Percentiles rank a stretch among this genome's conserved stretches.
These are phyloP conservation scores for Ustilago tritici DNA, from an alignment of 1,284 basidiomycete genomes.

Conservation along the genomic window DNA sequence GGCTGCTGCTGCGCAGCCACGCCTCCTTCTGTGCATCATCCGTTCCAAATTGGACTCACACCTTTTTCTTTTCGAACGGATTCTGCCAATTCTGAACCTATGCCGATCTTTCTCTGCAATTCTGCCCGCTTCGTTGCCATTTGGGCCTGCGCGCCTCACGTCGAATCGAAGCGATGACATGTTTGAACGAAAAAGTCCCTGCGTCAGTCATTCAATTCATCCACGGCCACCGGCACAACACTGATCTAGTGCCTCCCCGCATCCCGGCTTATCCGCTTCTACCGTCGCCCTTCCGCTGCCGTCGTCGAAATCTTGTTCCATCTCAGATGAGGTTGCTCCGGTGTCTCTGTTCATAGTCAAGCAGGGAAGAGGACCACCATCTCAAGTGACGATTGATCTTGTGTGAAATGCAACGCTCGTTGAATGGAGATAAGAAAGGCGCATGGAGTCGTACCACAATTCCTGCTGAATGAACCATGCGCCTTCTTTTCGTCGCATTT, in stretches of 20 bases:
- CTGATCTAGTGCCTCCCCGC: conserved; percentile 23
- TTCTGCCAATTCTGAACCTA: too few species aligned
- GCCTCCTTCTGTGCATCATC: too few species aligned
- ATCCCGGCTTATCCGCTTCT: conserved; percentile 7
- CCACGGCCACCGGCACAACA: neutral
- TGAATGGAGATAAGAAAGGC: neutral
- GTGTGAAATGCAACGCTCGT: neutral
- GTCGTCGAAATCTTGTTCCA: conserved; percentile 9
- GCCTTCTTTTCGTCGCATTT: neutral
- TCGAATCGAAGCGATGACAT: conserved; percentile 14
- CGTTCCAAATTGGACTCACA: too few species aligned
- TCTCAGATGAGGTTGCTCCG: neutral
- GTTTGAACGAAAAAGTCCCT: conserved; percentile 14
- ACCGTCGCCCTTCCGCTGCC: neutral
- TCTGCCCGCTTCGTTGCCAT: too few species aligned
- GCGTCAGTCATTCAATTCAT: conserved; percentile 3
- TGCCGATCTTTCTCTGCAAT: too few species aligned
- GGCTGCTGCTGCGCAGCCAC: too few species aligned
- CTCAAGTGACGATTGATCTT: neutral
- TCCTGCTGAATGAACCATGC: neutral
- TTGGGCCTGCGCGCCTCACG: too few species aligned
- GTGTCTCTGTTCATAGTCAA: neutral
- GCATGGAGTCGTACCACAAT: neutral
- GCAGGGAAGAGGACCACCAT: neutral
- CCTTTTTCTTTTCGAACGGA: too few species aligned